phyloP scores from a whole-genome alignment of 2,329 filamentous ascomycete species.

The Acrocalymma vagum region DNA sequence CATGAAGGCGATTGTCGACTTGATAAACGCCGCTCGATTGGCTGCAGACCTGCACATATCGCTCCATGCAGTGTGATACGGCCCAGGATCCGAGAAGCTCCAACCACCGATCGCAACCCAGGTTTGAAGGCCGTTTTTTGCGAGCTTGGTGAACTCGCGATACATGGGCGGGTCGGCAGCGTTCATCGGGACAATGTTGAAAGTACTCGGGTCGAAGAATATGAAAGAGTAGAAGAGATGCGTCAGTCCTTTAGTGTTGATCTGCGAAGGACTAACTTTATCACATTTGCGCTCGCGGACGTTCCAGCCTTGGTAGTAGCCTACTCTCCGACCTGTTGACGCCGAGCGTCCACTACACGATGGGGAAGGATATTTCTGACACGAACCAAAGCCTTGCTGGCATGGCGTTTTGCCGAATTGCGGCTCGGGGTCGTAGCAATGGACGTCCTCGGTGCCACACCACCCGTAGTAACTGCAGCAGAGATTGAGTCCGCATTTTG shows the following conservation, averaged over 20 bases:
- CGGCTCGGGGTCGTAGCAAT: constrained; percentile 25
- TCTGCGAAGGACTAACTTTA: constrained; percentile 36
- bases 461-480: constrained; percentile 26
- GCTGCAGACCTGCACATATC: constrained; percentile 35
- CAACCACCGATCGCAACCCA: constrained; percentile 55
- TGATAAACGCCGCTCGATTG: constrained; percentile 47
- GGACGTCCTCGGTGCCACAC: constrained; percentile 26
- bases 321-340: constrained; percentile 41
- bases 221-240: constrained; percentile 45
- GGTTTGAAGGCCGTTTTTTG: constrained; percentile 44
- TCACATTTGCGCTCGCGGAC: constrained; percentile 42
- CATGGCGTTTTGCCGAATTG: constrained; percentile 29
- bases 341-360: constrained; percentile 30
- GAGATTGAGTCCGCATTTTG: constrained; percentile 19
- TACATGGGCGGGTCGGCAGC: constrained; percentile 28
- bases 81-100: constrained; percentile 50
- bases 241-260: constrained; percentile 42
- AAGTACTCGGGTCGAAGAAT: constrained; percentile 28
- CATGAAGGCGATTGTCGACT: constrained; percentile 50
- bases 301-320: constrained; percentile 48
- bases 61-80: constrained; percentile 31
- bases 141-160: constrained; percentile 40
- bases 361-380: constrained; percentile 28
- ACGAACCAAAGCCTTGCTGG: constrained; percentile 47
- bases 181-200: constrained; percentile 28